Evolutionary conservation across 1,139 yeast species (phyloP).

Genomic region (Sugiyamaella novakii): DNA sequence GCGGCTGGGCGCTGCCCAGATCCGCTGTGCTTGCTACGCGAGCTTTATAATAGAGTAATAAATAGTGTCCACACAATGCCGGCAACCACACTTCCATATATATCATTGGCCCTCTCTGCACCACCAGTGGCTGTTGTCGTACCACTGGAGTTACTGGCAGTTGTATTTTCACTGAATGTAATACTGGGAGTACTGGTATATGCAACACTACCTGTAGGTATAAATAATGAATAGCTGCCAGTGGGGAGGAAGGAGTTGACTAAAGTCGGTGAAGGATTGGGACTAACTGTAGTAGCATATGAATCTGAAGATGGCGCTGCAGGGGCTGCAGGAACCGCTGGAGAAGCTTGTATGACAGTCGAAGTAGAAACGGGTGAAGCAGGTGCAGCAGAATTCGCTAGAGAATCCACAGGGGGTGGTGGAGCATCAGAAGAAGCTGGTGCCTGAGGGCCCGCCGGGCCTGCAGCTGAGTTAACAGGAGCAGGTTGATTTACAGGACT

Average conservation of each 20-base stretch:
- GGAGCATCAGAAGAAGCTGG: neutral
- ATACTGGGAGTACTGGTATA: constrained; percentile 1
- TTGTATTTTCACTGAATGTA: neutral
- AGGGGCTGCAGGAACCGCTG: neutral
- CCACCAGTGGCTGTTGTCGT: neutral
- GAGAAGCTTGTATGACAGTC: neutral
- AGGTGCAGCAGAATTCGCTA: neutral
- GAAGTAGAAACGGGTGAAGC: neutral
- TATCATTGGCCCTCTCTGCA: neutral
- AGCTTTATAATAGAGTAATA: too few relatives aligned
- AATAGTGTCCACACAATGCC: neutral
- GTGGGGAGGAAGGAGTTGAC: neutral
- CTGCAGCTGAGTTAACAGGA: neutral
- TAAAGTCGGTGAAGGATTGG: neutral
- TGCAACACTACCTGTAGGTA: constrained; percentile 8
- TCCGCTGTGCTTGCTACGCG: neutral
- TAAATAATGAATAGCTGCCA: constrained; percentile 6
- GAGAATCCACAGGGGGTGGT: neutral
- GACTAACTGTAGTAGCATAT: neutral
- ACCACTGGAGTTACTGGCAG: neutral
- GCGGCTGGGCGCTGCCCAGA: constrained; percentile 7
- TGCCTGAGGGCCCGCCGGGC: neutral
- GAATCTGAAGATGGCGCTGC: constrained; percentile 4
- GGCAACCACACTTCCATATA: neutral
- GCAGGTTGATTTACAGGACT: neutral